These are phyloP conservation scores for Fraxinus sp. DNA, from an alignment of 305 asterid genomes.

Conservation along the genomic window DNA sequence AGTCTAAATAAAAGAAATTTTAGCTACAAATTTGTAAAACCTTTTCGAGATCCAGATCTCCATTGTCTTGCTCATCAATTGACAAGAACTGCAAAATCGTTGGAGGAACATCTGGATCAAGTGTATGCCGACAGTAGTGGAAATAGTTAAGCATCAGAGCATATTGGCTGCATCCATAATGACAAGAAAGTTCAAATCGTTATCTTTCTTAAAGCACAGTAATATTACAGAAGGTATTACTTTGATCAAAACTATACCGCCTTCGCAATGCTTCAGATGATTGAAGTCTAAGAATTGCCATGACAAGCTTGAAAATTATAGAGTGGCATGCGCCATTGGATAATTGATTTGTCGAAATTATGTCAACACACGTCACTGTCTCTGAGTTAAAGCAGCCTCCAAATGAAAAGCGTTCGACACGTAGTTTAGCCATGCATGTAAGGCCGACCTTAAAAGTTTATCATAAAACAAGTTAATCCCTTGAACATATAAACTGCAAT, in stretches of 20 bases:
- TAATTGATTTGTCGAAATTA: slow-evolving; percentile 69
- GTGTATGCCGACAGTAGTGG: slow-evolving; percentile 90
- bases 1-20: not conserved
- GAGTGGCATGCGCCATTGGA: slow-evolving; percentile 89
- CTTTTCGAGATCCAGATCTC: slow-evolving; percentile 81
- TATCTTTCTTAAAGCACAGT: slow-evolving; percentile 19
- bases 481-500: not conserved
- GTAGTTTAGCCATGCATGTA: slow-evolving; percentile 96
- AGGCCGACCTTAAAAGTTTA: slow-evolving; percentile 68
- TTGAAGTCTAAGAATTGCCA: slow-evolving; percentile 83
- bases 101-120: slow-evolving; percentile 80
- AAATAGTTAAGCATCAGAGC: slow-evolving; percentile 91
- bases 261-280: slow-evolving; percentile 94
- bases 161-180: slow-evolving; percentile 70
- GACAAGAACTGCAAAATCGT: slow-evolving; percentile 72
- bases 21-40: slow-evolving; percentile 39
- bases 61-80: slow-evolving; percentile 73
- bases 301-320: slow-evolving; percentile 76
- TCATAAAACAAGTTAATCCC: slow-evolving; percentile 27
- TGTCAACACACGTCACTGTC: slow-evolving; percentile 69
- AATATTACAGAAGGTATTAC: slow-evolving; percentile 13
- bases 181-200: slow-evolving; percentile 22
- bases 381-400: slow-evolving; percentile 72
- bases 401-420: slow-evolving; percentile 77
- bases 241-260: slow-evolving; percentile 54